A percentile compares a stretch with the other conserved stretches of the same genome.
Evolutionary conservation across 2,329 filamentous ascomycete genomes (phyloP).

Genomic region (Sporothrix mexicana): DNA sequence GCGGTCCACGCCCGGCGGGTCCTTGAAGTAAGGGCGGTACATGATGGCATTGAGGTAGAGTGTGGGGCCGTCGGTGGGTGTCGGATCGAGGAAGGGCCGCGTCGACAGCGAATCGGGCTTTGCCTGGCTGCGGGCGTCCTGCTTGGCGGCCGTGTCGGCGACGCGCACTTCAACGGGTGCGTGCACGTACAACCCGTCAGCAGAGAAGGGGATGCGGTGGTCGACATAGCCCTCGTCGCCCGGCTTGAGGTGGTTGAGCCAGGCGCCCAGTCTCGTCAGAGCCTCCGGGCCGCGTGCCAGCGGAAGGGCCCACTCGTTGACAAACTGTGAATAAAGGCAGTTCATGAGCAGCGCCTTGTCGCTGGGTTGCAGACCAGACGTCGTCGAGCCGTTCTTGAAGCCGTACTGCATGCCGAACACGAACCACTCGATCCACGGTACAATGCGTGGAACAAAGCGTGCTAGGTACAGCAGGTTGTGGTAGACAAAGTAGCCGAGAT

Average conservation of each 20-base stretch:
- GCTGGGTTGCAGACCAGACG: conserved; percentile 76
- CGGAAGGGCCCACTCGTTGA: conserved; percentile 97
- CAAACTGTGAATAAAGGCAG: conserved; percentile 96
- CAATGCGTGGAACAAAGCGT: conserved; percentile 75
- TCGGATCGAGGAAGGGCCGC: conserved; percentile 64
- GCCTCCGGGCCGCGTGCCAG: conserved; percentile 86
- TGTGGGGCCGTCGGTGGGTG: conserved; percentile 65
- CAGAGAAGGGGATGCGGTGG: conserved; percentile 71
- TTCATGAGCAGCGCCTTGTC: conserved; percentile 89
- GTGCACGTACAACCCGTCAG: conserved; percentile 74
- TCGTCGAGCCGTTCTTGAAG: conserved; percentile 68
- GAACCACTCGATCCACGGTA: conserved; percentile 93
- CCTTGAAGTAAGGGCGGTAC: conserved; percentile 73
- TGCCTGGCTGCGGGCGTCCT: conserved; percentile 42
- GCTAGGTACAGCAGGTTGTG: conserved; percentile 86
- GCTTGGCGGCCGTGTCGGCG: conserved; percentile 60
- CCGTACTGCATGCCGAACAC: conserved; percentile 98
- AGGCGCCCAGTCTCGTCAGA: conserved; percentile 79
- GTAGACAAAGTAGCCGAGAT: conserved; percentile 85
- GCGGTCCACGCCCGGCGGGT: conserved; percentile 70
- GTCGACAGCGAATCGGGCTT: conserved; percentile 26
- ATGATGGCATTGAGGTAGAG: conserved; percentile 82
- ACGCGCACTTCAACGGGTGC: conserved; percentile 80
- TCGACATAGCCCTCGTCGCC: conserved; percentile 64
- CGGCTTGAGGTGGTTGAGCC: conserved; percentile 70